Evolutionary conservation across 495 filamentous ascomycete genomes (phyloP).

Genomic region (Neurospora tetrasperma): DNA sequence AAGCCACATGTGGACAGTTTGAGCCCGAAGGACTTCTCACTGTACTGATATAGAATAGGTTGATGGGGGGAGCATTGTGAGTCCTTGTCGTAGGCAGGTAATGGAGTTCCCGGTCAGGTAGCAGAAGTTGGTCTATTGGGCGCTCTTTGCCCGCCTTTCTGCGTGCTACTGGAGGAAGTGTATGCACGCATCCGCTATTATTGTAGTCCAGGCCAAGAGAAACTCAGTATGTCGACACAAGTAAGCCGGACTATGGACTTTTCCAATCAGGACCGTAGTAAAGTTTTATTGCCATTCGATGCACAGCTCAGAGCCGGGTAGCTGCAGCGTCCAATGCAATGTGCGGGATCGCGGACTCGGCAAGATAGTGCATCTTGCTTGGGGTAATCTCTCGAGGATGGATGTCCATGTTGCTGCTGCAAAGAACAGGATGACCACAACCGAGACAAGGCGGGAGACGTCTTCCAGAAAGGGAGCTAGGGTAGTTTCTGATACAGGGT

Average conservation of each 20-base stretch:
- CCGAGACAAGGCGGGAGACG: slow-evolving; percentile 6
- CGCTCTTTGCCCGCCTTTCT: background rate
- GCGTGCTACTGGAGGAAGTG: background rate
- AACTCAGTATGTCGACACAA: slow-evolving; percentile 2
- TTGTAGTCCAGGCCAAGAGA: slow-evolving; percentile 3
- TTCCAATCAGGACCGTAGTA: slow-evolving; percentile 6
- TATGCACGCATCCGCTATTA: slow-evolving; percentile 6
- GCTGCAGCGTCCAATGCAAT: slow-evolving; percentile 6
- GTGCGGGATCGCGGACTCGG: slow-evolving; percentile 8
- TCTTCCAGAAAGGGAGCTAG: background rate
- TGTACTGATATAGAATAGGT: background rate
- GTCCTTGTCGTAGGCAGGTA: background rate
- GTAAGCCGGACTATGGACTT: slow-evolving; percentile 2
- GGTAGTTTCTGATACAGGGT: slow-evolving; percentile 4
- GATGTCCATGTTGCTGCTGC: background rate
- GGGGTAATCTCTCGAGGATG: background rate
- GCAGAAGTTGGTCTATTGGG: background rate
- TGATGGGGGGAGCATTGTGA: background rate
- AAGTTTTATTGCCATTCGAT: background rate
- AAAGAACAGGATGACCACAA: slow-evolving; percentile 9
- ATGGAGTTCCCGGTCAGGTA: background rate
- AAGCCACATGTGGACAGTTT: background rate
- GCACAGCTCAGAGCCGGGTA: slow-evolving; percentile 6
- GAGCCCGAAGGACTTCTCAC: background rate
- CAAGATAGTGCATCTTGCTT: slow-evolving; percentile 4